Evolutionary conservation across 306 rosid species (phyloP).

Genomic region (Betula pendula): DNA sequence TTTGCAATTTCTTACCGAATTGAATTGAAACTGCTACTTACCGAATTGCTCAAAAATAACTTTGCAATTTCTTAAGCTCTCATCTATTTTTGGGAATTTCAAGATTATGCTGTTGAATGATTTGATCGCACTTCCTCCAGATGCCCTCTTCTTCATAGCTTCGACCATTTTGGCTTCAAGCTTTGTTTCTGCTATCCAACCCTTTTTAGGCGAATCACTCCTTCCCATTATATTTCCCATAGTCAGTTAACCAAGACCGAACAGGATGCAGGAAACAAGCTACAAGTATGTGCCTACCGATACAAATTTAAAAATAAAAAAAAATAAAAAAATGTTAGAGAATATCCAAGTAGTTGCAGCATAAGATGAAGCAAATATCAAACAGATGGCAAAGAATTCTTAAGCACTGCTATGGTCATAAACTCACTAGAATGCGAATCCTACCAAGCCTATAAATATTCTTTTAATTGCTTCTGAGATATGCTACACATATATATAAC

Average conservation of each 20-base stretch:
- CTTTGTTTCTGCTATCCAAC: constrained; percentile 56
- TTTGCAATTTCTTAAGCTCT: constrained; percentile 81
- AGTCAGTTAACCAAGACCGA: constrained; percentile 26
- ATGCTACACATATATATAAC: background rate
- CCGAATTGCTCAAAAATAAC: constrained; percentile 79
- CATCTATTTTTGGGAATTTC: constrained; percentile 92
- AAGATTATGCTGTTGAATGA: constrained; percentile 82
- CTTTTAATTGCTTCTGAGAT: background rate
- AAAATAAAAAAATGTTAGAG: background rate
- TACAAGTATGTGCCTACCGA: constrained; percentile 25
- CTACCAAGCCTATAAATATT: background rate
- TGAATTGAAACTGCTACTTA: constrained; percentile 39
- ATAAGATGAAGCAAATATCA: background rate
- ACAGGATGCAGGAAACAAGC: constrained; percentile 23
- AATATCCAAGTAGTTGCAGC: background rate
- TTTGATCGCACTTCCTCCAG: constrained; percentile 62
- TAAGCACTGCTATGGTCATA: background rate
- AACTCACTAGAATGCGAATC: background rate
- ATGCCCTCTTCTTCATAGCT: constrained; percentile 66
- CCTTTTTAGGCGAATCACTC: constrained; percentile 38
- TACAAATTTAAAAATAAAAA: background rate
- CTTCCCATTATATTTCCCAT: constrained; percentile 77
- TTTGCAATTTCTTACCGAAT: no score
- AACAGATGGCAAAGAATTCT: background rate
- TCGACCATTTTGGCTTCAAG: constrained; percentile 83